Percentiles rank a stretch among this genome's conserved stretches.
phyloP scores from a whole-genome alignment of 225 moss, liverwort and hornwort species.

The Thuidium tamariscinum region DNA sequence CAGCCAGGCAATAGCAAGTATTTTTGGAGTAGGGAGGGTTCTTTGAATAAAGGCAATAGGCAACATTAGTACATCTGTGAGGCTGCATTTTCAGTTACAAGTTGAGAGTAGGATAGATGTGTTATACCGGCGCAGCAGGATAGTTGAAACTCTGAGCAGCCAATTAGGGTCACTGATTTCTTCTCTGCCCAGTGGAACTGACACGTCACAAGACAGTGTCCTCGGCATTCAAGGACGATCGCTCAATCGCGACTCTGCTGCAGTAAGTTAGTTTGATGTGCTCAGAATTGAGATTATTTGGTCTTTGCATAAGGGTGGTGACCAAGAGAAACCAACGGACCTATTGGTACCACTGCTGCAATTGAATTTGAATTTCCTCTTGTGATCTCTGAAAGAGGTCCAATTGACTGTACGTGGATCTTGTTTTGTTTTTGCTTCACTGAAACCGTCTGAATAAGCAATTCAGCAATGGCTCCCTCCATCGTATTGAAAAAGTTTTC shows the following conservation, averaged over 20 bases:
- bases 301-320: slow-evolving; percentile 25
- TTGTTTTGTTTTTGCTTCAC: neutral
- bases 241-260: slow-evolving; percentile 14
- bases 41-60: slow-evolving; percentile 9
- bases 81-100: slow-evolving; percentile 20
- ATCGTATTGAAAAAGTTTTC: too few species aligned
- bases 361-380: slow-evolving; percentile 28
- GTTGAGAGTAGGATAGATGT: slow-evolving; percentile 44
- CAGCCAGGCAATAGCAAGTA: slow-evolving; percentile 25
- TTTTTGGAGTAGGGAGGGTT: slow-evolving; percentile 31
- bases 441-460: neutral
- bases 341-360: slow-evolving; percentile 29
- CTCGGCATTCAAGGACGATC: neutral
- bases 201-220: neutral
- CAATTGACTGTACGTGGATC: neutral
- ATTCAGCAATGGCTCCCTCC: neutral
- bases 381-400: slow-evolving; percentile 22
- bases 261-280: slow-evolving; percentile 9
- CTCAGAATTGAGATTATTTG: slow-evolving; percentile 40
- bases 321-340: slow-evolving; percentile 19
- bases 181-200: neutral
- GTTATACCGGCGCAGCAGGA: slow-evolving; percentile 40
- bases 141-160: slow-evolving; percentile 35
- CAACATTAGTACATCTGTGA: slow-evolving; percentile 9
- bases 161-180: slow-evolving; percentile 18